A percentile compares a stretch with the other conserved stretches of the same genome.
Evolutionary conservation across 1,284 basidiomycete genomes (phyloP).

Genomic region (Boletus hoseneyae): DNA sequence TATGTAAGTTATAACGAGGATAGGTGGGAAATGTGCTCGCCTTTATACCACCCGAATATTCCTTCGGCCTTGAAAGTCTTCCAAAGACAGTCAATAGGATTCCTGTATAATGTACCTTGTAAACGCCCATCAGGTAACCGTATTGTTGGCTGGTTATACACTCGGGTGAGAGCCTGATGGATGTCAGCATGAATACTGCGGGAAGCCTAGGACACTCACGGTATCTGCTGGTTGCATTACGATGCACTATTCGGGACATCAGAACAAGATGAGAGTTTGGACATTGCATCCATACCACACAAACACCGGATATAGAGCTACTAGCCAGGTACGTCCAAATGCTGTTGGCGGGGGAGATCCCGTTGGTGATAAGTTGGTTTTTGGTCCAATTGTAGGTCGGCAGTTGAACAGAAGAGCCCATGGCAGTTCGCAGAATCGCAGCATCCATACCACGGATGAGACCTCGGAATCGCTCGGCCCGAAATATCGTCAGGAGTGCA

Average conservation of each 20-base stretch:
- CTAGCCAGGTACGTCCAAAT: conserved; percentile 87
- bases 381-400: conserved; percentile 96
- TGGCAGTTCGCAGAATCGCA: conserved; percentile 89
- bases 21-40: conserved; percentile 33
- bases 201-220: conserved; percentile 41
- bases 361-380: conserved; percentile 63
- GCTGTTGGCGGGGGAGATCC: conserved; percentile 68
- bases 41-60: conserved; percentile 90
- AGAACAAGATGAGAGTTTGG: not conserved
- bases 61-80: conserved; percentile 94
- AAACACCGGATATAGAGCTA: conserved; percentile 86
- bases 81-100: conserved; percentile 94
- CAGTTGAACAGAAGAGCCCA: conserved; percentile 92
- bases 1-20: not conserved
- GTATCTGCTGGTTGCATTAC: conserved; percentile 90
- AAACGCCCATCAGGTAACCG: conserved; percentile 70
- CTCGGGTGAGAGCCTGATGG: conserved; percentile 78
- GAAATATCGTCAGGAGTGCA: conserved; percentile 79
- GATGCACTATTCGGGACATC: conserved; percentile 51
- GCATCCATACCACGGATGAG: conserved; percentile 90
- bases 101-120: conserved; percentile 81
- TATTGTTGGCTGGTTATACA: conserved; percentile 93
- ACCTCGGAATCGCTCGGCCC: conserved; percentile 75
- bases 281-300: conserved; percentile 64
- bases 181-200: conserved; percentile 6